Base-by-base conservation (phyloP, 352 stramenopile genomes). In the Globisporangium spinosum region DNA sequence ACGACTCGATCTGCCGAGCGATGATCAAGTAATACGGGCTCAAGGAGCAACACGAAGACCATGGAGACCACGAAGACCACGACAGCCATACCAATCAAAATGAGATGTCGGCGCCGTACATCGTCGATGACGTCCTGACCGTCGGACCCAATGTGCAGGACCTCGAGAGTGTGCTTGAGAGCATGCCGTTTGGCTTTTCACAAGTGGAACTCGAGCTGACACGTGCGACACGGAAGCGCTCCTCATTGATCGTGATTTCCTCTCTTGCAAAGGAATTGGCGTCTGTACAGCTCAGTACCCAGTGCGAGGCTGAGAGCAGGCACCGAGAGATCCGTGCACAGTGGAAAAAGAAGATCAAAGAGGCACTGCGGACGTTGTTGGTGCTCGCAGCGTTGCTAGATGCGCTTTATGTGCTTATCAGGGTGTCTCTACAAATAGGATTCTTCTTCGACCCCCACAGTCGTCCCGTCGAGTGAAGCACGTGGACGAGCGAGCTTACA, bases 361-460 rank as follows among this genome's bases (percentile, higher is more conserved):
- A 32, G 17, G 32, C 23, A 13, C 32, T 70, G 32, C 56, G 51
- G 2, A 22, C 17, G 22, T 32, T 68, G 25, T 22, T 70, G 25
- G 35, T 43, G 2, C 0, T 70, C 35, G 62, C 73, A 13, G 77
- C 72, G 57, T 79, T 87, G 32, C 4, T 71, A 3, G 77, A 85
- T 45, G 65, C 72, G 9, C 9, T 82, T 25, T 82, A 81, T 35
- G 65, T 85, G 15, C 61, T 87, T 34, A 45, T 82, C 53, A 74
- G 51, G 49, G 64, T 79, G 55, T 76, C 77, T 13, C 55, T 82
- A 13, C 79, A 76, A 0, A 51, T 85, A 27, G 77, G 77, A 2
- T 87, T 84, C 47, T 58, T 74, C 34, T 85, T 85, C 23, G 77
- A 87, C 32, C 71, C 77, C 20, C 77, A 62, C 63, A 66, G 75